Base-by-base conservation (phyloP, 2,329 filamentous ascomycete species). In the Microdochium trichocladiopsis region DNA sequence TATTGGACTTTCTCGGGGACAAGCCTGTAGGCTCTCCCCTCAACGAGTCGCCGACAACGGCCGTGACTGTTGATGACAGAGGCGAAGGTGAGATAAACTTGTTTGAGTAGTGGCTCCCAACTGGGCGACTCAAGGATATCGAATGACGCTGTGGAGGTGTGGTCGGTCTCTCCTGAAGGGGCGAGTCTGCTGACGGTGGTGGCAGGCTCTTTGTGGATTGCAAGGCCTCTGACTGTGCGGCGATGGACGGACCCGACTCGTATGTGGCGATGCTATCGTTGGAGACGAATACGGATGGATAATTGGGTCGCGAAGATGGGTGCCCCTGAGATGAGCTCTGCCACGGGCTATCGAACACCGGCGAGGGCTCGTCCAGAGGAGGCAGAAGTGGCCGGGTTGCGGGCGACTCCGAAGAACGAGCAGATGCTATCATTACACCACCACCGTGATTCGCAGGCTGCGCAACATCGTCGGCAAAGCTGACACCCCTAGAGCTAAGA, bases 31-130 rank as follows among this genome's bases (percentile, higher is more conserved):
- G 71, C 16, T 74, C 68, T 28, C 73, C 71, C 11, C 76, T 69
- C 25, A 82, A 69, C 11, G 73, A 77, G 57, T 83, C 80, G 43
- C 79, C 76, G 45, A 84, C 76, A 1, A 80, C 78, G 0, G 78
- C 77, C 18, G 73, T 80, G 36, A 84, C 76, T 1, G 80, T 82
- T 0, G 79, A 82, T 2, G 79, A 81, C 31, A 83, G 71, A 0
- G 80, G 80, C 0, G 80, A 83, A 11, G 80, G 80, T 2, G 79
- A 83, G 55, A 82, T 80, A 36, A 83, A 74, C 2, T 75, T 72
- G 28, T 74, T 74, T 25, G 72, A 67, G 55, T 67, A 72, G 49
- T 72, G 68, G 24, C 70, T 68, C 47, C 65, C 66, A 43, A 70
- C 67, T 12, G 64, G 65, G 12, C 67, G 63, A 55, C 58, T 66